Conservation (phyloP, 331 rosid genomes). For the Quercus lobata region DNA sequence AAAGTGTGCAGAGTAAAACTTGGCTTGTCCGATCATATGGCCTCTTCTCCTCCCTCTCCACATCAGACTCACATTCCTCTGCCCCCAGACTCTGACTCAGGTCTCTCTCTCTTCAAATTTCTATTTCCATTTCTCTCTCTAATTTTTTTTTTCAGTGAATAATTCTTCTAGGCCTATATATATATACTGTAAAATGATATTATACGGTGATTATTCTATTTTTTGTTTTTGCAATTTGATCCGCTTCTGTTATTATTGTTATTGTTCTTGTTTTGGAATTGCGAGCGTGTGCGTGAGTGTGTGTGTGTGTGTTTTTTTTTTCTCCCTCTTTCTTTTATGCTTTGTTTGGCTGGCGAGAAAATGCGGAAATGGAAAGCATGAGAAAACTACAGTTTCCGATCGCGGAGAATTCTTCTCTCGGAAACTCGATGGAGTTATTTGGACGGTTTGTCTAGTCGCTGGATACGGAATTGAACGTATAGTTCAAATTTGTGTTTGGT, state of each 20-base stretch:
- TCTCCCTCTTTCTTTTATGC: neutral
- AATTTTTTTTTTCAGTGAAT: neutral
- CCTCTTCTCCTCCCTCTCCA: constrained; percentile 41
- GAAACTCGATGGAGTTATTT: neutral
- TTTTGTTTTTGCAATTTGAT: neutral
- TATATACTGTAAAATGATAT: neutral
- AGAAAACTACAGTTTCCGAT: neutral
- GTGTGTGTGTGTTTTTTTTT: too few species aligned
- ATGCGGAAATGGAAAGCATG: constrained; percentile 1
- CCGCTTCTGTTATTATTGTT: neutral
- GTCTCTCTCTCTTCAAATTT: neutral
- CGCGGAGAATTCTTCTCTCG: neutral
- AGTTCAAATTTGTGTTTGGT: neutral
- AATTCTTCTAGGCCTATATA: neutral
- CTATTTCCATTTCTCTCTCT: too few species aligned
- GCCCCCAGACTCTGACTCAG: constrained; percentile 22
- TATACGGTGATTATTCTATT: too few species aligned
- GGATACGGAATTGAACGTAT: neutral
- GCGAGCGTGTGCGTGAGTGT: neutral
- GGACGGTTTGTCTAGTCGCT: neutral
- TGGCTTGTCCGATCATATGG: constrained; percentile 69
- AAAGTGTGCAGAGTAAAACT: neutral
- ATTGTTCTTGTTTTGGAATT: neutral
- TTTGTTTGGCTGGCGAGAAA: constrained; percentile 17
- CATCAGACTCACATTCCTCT: constrained; percentile 37